Evolutionary conservation across 1,139 yeast genomes (phyloP), one percentile per base, ranked within the genome.

Genomic region (Debaryomycetaceae sp.): DNA sequence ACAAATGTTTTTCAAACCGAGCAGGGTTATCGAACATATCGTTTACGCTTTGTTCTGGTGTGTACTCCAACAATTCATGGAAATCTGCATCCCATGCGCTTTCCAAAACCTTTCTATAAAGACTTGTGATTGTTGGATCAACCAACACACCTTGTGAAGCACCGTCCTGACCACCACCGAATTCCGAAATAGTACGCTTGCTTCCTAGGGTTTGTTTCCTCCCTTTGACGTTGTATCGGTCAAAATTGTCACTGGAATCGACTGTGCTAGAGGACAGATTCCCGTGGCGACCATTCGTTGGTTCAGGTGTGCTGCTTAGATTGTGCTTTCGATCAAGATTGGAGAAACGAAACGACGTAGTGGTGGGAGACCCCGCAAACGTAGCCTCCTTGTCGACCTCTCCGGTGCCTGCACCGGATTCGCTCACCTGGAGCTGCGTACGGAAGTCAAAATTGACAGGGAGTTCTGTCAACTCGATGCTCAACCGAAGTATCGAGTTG

Each of bases 71-170:
- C 13, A 74, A 54, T 2, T 60, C 55, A 43, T 66, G 66, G 31
- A 89, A 84, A 46, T 84, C 79, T 1, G 84, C 81, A 55, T 86
- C 90, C 96, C 96, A 89, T 0, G 87, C 78, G 36, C 86, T 74
- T 46, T 84, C 83, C 55, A 84, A 77, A 1, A 89, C 79, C 52
- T 78, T 79, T 48, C 81, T 78, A 54, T 84, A 78, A 13, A 86
- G 63, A 42, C 69, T 70, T 44, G 72, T 70, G 7, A 83, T 72
- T 1, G 79, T 65, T 0, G 84, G 84, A 52, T 80, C 82, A 50
- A 76, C 67, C 23, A 69, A 54, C 6, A 23, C 33, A 14, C 22
- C 24, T 8, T 27, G 31, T 3, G 8, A 8, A 8, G 11, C 11
- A 8, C 11, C 31, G 3, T 27, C 31, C 31, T 27, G 8, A 11